phyloP scores from a whole-genome alignment of 805 yeast genomes.

The Metschnikowia similis region DNA sequence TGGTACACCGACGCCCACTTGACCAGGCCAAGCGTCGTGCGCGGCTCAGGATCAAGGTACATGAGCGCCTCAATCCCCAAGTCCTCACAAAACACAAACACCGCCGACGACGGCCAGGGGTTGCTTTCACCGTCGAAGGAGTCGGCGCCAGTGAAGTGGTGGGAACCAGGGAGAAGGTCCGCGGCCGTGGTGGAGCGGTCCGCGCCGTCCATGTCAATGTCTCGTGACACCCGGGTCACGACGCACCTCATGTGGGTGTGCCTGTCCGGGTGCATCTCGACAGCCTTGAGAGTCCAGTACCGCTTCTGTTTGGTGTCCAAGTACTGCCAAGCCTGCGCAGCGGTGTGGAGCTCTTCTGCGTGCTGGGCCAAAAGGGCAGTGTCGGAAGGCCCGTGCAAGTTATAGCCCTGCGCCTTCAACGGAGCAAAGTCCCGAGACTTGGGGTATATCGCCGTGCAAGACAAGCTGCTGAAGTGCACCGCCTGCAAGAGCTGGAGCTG shows the following conservation, averaged over 20 bases:
- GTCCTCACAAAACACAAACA: constrained; percentile 38
- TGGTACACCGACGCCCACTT: constrained; percentile 42
- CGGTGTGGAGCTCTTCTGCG: constrained; percentile 13
- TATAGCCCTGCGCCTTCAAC: constrained; percentile 32
- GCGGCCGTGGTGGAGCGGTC: no score
- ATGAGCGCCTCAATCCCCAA: constrained; percentile 46
- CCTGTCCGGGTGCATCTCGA: constrained; percentile 14
- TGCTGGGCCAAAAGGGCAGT: constrained; percentile 15
- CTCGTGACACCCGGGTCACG: constrained; percentile 24
- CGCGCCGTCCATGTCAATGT: constrained; percentile 6
- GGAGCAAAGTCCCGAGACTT: constrained; percentile 18
- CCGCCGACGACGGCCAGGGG: no score
- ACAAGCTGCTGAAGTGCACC: constrained; percentile 18
- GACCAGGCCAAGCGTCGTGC: constrained; percentile 40
- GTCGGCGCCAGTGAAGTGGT: neutral
- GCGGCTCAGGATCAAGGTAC: constrained; percentile 14
- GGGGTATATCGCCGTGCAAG: constrained; percentile 6
- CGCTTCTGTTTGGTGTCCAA: constrained; percentile 16
- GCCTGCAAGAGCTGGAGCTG: constrained; percentile 37
- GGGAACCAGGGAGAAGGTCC: no score
- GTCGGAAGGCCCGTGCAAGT: constrained; percentile 29
- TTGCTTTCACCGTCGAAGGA: neutral
- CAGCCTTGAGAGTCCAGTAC: constrained; percentile 24
- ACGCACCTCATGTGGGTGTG: constrained; percentile 33
- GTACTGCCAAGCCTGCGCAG: constrained; percentile 13